Base-by-base conservation (phyloP, 2,329 filamentous ascomycete genomes). In the Trichoderma harzianum region DNA sequence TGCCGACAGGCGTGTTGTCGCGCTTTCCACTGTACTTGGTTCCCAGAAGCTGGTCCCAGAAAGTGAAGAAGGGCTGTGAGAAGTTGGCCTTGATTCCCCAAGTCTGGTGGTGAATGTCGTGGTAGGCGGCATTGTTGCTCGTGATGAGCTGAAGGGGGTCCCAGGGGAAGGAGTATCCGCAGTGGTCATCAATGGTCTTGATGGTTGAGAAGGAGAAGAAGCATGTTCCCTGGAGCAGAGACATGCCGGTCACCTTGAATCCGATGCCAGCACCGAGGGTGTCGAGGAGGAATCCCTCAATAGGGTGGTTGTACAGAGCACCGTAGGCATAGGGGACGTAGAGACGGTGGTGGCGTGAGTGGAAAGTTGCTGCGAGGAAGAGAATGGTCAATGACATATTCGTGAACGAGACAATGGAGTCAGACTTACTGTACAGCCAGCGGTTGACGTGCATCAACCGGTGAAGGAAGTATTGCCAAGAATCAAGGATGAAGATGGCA, bases 1-100 rank as follows among this genome's bases (percentile, higher is more conserved):
- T 83, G 58, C 81, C 81, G 11, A 82, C 82, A 39, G 83, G 83
- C 64, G 80, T 76, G 73, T 81, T 78, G 55, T 77, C 76, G 18
- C 85, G 84, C 72, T 86, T 90, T 64, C 93, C 93, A 72, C 88
- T 89, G 91, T 94, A 98, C 82, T 90, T 92, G 28, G 96, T 99
- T 66, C 91, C 90, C 26, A 97, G 85, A 32, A 94, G 79, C 61
- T 88, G 86, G 80, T 99, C 96, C 94, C 96, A 98, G 83, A 98
- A 94, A 62, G 93, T 98, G 83, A 98, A 98, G 84, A 95, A 97
- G 3, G 93, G 93, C 82, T 97, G 93, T 6, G 91, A 92, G 81
- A 94, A 97, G 83, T 97, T 97, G 75, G 92, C 93, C 88, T 98
- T 99, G 87, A 99, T 97, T 71, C 96, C 96, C 95, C 95, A 98